phyloP scores from a whole-genome alignment of 768 basidiomycete species.

The Pleurotus eryngii region DNA sequence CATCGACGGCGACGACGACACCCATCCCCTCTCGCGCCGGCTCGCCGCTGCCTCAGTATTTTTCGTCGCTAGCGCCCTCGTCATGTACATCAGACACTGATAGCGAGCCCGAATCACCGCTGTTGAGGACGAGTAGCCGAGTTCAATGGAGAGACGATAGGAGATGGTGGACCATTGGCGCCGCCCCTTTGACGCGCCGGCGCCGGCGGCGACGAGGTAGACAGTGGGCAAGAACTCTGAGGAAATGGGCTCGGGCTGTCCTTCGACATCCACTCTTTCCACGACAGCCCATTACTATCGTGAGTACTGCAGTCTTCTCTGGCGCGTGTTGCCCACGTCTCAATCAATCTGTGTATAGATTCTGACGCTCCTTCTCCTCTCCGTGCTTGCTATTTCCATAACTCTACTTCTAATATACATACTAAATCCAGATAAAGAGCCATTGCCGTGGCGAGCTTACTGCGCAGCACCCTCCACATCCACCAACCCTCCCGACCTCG shows the following conservation, averaged over 20 bases:
- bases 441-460: slow-evolving; percentile 91
- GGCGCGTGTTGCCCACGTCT: not conserved
- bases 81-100: slow-evolving; percentile 62
- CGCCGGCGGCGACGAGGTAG: slow-evolving; percentile 52
- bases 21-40: slow-evolving; percentile 61
- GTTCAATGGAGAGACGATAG: slow-evolving; percentile 43
- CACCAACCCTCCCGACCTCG: slow-evolving; percentile 37
- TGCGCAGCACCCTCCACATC: slow-evolving; percentile 68
- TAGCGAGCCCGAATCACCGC: slow-evolving; percentile 51
- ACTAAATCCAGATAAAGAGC: slow-evolving; percentile 93
- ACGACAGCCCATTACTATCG: slow-evolving; percentile 77
- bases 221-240: slow-evolving; percentile 45
- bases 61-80: slow-evolving; percentile 40
- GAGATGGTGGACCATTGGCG: slow-evolving; percentile 52
- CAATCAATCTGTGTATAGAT: slow-evolving; percentile 37
- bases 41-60: slow-evolving; percentile 58
- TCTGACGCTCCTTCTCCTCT: slow-evolving; percentile 71
- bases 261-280: slow-evolving; percentile 76
- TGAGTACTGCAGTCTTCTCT: slow-evolving; percentile 34
- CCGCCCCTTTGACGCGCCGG: slow-evolving; percentile 23
- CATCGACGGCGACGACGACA: slow-evolving; percentile 42
- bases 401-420: slow-evolving; percentile 89
- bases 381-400: slow-evolving; percentile 76
- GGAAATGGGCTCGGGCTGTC: slow-evolving; percentile 51
- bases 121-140: slow-evolving; percentile 32